Conservation (phyloP, 352 stramenopile species). For the Pythium guiyangense region DNA sequence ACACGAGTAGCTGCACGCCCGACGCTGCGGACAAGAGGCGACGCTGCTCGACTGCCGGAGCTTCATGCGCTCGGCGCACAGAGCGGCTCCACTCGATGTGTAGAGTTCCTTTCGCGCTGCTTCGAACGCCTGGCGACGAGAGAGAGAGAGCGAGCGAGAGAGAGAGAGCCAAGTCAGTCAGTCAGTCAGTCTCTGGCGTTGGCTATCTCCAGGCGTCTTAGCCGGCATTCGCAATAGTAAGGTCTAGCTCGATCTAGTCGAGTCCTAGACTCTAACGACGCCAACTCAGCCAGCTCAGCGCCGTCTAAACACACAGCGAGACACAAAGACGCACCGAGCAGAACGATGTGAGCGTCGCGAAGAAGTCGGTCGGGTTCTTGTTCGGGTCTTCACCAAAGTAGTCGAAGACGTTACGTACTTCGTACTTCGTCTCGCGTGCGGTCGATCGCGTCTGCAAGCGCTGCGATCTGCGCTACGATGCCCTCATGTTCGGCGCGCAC, state of each 20-base stretch:
- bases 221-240: too few relatives aligned
- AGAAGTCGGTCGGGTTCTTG: slow-evolving; percentile 69
- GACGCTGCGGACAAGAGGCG: too few relatives aligned
- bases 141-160: too few relatives aligned
- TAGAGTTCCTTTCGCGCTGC: slow-evolving; percentile 66
- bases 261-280: too few relatives aligned
- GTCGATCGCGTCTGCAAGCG: slow-evolving; percentile 30
- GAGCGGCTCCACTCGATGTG: slow-evolving; percentile 43
- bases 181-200: too few relatives aligned
- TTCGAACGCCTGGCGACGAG: slow-evolving; percentile 43
- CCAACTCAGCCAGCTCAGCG: neutral
- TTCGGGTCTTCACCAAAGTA: slow-evolving; percentile 87
- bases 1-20: too few relatives aligned
- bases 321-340: slow-evolving; percentile 43
- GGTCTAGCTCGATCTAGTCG: too few relatives aligned
- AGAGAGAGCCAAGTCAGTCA: too few relatives aligned
- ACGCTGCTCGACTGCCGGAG: slow-evolving; percentile 32
- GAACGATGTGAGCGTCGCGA: slow-evolving; percentile 80
- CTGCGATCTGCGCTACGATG: slow-evolving; percentile 44
- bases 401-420: slow-evolving; percentile 74
- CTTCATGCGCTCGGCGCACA: slow-evolving; percentile 56
- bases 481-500: slow-evolving; percentile 26
- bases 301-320: neutral
- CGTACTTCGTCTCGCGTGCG: slow-evolving; percentile 47
- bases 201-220: too few relatives aligned